Percentiles rank a stretch among this genome's conserved stretches.
phyloP scores from a whole-genome alignment of 2,329 filamentous ascomycete genomes.

The Gyromitra esculenta region DNA sequence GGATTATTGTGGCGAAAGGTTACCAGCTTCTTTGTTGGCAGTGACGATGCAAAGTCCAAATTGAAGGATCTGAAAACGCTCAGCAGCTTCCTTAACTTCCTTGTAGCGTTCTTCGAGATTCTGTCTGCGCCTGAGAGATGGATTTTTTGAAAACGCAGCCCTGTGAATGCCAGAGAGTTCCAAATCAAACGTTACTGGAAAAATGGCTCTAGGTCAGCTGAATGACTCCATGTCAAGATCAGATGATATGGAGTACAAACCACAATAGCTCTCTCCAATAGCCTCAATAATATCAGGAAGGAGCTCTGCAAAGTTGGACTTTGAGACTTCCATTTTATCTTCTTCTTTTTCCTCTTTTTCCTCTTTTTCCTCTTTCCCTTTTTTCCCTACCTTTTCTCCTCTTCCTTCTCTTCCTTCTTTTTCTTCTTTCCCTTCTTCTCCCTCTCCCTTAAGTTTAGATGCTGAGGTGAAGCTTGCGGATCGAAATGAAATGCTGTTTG shows the following conservation, averaged over 20 bases:
- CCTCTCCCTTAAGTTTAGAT: neutral
- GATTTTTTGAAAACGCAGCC: slow-evolving; percentile 40
- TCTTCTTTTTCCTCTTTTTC: neutral
- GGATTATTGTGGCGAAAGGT: neutral
- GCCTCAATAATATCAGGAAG: slow-evolving; percentile 42
- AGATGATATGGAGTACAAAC: slow-evolving; percentile 20
- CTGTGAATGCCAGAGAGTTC: slow-evolving; percentile 56
- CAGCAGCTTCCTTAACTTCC: slow-evolving; percentile 54
- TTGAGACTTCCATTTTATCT: slow-evolving; percentile 48
- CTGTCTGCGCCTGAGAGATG: slow-evolving; percentile 43
- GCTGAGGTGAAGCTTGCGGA: slow-evolving; percentile 2
- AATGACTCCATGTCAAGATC: neutral
- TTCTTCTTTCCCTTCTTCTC: neutral
- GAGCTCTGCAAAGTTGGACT: slow-evolving; percentile 37
- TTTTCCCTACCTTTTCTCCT: neutral
- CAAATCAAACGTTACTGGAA: slow-evolving; percentile 55
- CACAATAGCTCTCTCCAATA: slow-evolving; percentile 40
- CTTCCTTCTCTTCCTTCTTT: neutral
- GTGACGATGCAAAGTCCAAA: slow-evolving; percentile 56
- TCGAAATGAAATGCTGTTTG: slow-evolving; percentile 6
- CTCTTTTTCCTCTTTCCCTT: neutral
- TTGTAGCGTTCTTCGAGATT: slow-evolving; percentile 56
- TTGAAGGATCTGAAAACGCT: slow-evolving; percentile 56
- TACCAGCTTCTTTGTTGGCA: slow-evolving; percentile 43
- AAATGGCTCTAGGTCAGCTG: slow-evolving; percentile 1